Base-by-base conservation (phyloP, 768 basidiomycete species). In the Boletus fagicola region DNA sequence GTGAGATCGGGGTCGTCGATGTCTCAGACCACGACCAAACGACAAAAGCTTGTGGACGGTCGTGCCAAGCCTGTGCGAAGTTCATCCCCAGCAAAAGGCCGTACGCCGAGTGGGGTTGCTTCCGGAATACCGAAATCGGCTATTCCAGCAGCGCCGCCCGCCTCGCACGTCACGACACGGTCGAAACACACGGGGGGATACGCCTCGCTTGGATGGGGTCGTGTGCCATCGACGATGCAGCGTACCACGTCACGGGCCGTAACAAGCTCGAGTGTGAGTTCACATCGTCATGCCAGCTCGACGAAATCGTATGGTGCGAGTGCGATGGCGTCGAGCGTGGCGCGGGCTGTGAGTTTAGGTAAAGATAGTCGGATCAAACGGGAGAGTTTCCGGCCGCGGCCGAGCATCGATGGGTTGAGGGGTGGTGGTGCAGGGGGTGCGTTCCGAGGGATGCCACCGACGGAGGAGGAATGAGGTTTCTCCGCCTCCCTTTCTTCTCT, bases 331-430 rank as follows among this genome's bases (percentile, higher is more conserved):
- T 50, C 59, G 30, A 56, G 44, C 31, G 44, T 49, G 20, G n/a
- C 54, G 39, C 69, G 65, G 7, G 51, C 62, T 8, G 44, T 49
- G 22, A 61, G 59, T 43, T 28, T 56, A 42, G 77, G 76, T 69
- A 86, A 84, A 64, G 78, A 80, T 31, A 72, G 78, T 40, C 73
- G 83, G 50, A 81, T 82, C 40, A 73, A 79, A 57, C 78, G 87
- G 60, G 90, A 93, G 75, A 93, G 90, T 71, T 94, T 93, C 72
- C 89, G 83, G 67, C 92, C 92, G 11, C 78, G 92, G 36, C 83
- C 89, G 43, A 92, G 90, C 63, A 72, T 84, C 20, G 90, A 92
- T 61, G 76, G 72, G 0, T 44, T 59, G 54, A 56, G 61, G 40
- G 48, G 48, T 26, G 52, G 51, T 18, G 52, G 51, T 26, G 46